These are phyloP conservation scores for Euphorbia celastroides DNA, from an alignment of 441 rosid species.

Conservation along the genomic window DNA sequence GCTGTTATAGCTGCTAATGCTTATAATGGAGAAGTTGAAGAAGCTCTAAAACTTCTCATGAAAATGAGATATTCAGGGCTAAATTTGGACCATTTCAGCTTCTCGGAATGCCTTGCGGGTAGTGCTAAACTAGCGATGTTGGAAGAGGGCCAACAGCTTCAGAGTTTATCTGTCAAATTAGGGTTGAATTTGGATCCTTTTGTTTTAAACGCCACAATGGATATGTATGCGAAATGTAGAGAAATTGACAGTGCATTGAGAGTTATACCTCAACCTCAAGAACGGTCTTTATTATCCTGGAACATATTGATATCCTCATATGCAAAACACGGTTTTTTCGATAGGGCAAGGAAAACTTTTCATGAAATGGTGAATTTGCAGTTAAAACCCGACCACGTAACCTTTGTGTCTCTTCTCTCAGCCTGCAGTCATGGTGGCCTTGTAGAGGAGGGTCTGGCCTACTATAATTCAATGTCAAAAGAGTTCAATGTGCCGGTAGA, in stretches of 20 bases:
- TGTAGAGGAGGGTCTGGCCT: slow-evolving; percentile 68
- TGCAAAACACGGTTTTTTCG: too few relatives aligned
- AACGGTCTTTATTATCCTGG: too few relatives aligned
- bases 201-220: slow-evolving; percentile 62
- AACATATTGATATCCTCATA: too few relatives aligned
- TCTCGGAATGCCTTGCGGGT: slow-evolving; percentile 73
- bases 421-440: slow-evolving; percentile 88
- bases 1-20: slow-evolving; percentile 68
- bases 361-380: slow-evolving; percentile 61
- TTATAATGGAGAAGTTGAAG: slow-evolving; percentile 56
- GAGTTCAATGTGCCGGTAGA: slow-evolving; percentile 49
- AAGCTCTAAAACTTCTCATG: slow-evolving; percentile 55
- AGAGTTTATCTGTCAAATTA: slow-evolving; percentile 53
- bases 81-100: slow-evolving; percentile 64
- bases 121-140: slow-evolving; percentile 66
- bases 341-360: slow-evolving; percentile 39
- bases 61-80: slow-evolving; percentile 48
- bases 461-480: slow-evolving; percentile 52
- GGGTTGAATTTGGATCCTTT: slow-evolving; percentile 55
- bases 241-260: slow-evolving; percentile 54
- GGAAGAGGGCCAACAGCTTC: slow-evolving; percentile 88
- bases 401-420: slow-evolving; percentile 82
- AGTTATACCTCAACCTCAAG: slow-evolving; percentile 13
- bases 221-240: slow-evolving; percentile 93
- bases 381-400: slow-evolving; percentile 66